Base-by-base conservation (phyloP, 2,329 filamentous ascomycete species). In the Claviceps sp. region DNA sequence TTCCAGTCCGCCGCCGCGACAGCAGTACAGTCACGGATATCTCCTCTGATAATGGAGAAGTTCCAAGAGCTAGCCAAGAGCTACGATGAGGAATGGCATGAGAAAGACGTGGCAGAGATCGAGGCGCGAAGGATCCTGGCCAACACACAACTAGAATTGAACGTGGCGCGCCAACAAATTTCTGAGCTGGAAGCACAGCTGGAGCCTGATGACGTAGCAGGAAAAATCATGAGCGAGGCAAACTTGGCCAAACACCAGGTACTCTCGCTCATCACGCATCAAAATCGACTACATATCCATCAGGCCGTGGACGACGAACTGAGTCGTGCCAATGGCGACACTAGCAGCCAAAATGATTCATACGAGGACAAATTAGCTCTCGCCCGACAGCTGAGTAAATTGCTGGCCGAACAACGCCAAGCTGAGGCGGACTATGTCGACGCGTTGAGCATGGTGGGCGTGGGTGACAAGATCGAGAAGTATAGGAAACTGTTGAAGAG, bases 41-140 rank as follows among this genome's bases (percentile, higher is more conserved):
- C 80, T 4, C 78, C 82, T 3, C 72, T 86, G 5, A 78, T 89
- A 54, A 71, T 85, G 6, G 82, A 88, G 53, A 87, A 86, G 57
- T 82, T 88, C 55, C 79, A 82, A 58, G 82, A 84, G 56, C 72
- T 90, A 11, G 80, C 85, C 1, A 74, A 75, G 52, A 82, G 75
- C 52, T 88, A 88, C 61, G 87, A 93, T 53, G 78, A 83, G 29
- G 85, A 91, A 62, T 79, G 87, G 59, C 76, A 78, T 50, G 85
- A 89, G 57, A 88, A 87, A 62, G 80, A 88, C 50, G 74, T 77
- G 17, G 80, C 80, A 3, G 82, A 86, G 60, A 76, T 76, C 26
- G 85, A 86, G 62, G 83, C 83, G 3, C 78, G 78, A 48, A 74
- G 79, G 16, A 79, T 83, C 51, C 72, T 88, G 16, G 73, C 74